phyloP scores from a whole-genome alignment of 75 land plant genomes.

The Pinus taeda region DNA sequence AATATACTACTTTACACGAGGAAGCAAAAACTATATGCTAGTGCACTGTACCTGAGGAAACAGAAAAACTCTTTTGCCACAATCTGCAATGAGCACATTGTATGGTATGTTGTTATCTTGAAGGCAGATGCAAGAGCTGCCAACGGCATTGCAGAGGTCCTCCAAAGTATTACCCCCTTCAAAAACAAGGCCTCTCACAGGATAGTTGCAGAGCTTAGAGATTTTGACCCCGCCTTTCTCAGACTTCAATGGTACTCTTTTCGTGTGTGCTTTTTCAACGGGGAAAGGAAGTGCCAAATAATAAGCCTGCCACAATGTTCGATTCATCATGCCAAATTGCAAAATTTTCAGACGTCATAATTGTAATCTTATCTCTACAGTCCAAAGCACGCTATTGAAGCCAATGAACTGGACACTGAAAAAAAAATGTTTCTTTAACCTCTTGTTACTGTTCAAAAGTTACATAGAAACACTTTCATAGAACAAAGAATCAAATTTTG shows the following conservation, averaged over 20 bases:
- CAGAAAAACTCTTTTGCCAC: slow-evolving; percentile 66
- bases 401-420: too few species aligned
- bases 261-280: slow-evolving; percentile 69
- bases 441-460: too few species aligned
- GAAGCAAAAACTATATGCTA: not conserved
- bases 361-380: too few species aligned
- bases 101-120: slow-evolving; percentile 81
- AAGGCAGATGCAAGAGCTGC: slow-evolving; percentile 67
- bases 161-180: slow-evolving; percentile 55
- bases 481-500: not conserved
- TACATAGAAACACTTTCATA: not conserved
- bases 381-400: too few species aligned
- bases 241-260: slow-evolving; percentile 19
- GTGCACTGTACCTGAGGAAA: slow-evolving; percentile 67
- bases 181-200: slow-evolving; percentile 81
- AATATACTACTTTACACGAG: not conserved
- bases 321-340: too few species aligned
- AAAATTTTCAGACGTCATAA: too few species aligned
- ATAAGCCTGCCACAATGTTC: slow-evolving; percentile 59
- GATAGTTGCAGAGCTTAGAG: slow-evolving; percentile 55
- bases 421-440: too few species aligned
- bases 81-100: slow-evolving; percentile 83
- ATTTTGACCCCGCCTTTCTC: slow-evolving; percentile 44
- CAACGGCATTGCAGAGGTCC: slow-evolving; percentile 51
- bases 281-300: slow-evolving; percentile 78